phyloP scores from a whole-genome alignment of 305 asterid species.

The Fraxinus angustifolia region DNA sequence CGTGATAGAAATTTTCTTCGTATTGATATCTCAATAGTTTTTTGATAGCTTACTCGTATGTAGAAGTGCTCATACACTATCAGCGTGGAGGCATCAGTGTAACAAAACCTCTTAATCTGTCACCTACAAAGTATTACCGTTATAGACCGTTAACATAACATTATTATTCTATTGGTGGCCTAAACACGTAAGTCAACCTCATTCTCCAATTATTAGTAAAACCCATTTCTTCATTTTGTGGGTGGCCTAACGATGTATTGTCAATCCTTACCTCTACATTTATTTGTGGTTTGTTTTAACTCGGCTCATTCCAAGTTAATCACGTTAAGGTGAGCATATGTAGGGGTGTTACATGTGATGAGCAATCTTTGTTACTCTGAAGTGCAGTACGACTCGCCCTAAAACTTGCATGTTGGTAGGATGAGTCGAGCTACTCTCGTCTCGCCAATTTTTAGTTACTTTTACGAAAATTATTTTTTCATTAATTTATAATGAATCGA shows the following conservation, averaged over 20 bases:
- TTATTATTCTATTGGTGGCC: neutral
- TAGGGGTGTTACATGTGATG: neutral
- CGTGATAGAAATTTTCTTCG: neutral
- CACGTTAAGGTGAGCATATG: neutral
- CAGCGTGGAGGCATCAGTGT: neutral
- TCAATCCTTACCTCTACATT: neutral
- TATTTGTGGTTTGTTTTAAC: neutral
- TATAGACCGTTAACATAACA: neutral
- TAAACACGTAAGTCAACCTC: neutral
- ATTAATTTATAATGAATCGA: neutral
- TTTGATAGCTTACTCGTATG: neutral
- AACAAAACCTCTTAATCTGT: neutral
- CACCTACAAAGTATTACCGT: too few relatives aligned
- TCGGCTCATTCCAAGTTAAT: neutral
- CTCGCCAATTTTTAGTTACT: neutral
- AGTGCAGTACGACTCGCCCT: neutral
- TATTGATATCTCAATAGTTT: neutral
- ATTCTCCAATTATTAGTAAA: neutral
- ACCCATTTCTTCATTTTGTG: too few relatives aligned
- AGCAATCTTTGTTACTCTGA: neutral
- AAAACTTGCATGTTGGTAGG: neutral
- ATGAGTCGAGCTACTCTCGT: neutral
- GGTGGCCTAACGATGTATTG: neutral
- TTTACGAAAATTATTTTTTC: neutral
- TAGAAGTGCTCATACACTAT: neutral